Conservation (phyloP, 148 eudicot species). For the Camellia sinensis region DNA sequence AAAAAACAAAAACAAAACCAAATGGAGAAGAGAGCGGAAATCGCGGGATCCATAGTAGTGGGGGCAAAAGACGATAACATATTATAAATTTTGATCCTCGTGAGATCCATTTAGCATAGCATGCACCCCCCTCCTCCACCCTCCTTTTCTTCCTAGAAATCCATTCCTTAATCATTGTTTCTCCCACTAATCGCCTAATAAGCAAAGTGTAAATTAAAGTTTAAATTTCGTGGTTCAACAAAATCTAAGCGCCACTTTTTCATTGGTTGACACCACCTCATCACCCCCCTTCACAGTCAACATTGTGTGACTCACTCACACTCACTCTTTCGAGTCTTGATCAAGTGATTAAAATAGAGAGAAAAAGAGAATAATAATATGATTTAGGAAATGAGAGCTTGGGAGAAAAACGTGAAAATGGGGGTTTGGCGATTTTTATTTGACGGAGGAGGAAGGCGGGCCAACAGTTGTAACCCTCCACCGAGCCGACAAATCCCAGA, state of each 20-base stretch:
- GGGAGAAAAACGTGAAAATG: too few relatives aligned
- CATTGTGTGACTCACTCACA: too few relatives aligned
- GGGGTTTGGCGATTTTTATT: too few relatives aligned
- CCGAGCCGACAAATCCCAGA: not conserved
- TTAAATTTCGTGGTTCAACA: too few relatives aligned
- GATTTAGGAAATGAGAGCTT: too few relatives aligned
- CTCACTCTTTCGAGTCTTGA: too few relatives aligned
- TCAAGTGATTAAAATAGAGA: too few relatives aligned
- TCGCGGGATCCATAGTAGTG: conserved; percentile 1
- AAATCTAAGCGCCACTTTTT: not conserved
- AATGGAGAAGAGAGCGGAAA: conserved; percentile 3
- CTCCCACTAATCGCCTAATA: conserved; percentile 2
- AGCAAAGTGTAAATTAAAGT: not conserved
- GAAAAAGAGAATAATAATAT: too few relatives aligned
- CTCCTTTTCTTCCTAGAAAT: not conserved
- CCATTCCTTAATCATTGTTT: conserved; percentile 10
- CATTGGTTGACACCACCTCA: not conserved
- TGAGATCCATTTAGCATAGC: not conserved
- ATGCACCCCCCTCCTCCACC: too few relatives aligned
- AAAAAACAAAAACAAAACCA: not conserved
- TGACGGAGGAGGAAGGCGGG: too few relatives aligned
- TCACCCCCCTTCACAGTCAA: too few relatives aligned
- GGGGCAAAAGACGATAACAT: conserved; percentile 7
- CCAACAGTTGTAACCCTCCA: too few relatives aligned
- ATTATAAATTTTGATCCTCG: conserved; percentile 11